Evolutionary conservation across 768 basidiomycete species (phyloP).

Genomic region (Pholiota microspora): DNA sequence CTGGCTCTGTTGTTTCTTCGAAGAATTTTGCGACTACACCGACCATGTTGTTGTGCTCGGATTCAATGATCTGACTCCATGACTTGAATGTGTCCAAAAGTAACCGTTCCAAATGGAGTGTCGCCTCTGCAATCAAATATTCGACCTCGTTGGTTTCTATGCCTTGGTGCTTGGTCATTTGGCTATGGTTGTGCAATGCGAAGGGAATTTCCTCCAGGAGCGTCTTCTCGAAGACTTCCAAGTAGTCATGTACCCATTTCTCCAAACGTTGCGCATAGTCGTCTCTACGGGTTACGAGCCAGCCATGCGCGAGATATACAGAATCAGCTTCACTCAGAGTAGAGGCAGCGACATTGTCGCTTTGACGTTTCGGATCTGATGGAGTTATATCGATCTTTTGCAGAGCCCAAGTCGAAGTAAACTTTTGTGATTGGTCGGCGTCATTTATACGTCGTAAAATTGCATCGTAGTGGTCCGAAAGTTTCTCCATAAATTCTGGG

Average conservation of each 20-base stretch:
- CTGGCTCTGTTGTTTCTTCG: neutral
- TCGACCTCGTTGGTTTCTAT: neutral
- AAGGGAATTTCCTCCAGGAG: neutral
- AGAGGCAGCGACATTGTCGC: neutral
- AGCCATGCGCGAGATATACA: neutral
- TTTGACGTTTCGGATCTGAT: neutral
- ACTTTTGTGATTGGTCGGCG: neutral
- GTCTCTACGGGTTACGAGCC: neutral
- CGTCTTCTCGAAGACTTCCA: neutral
- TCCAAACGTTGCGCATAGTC: neutral
- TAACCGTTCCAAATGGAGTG: neutral
- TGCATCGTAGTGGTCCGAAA: constrained; percentile 5
- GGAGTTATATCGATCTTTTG: neutral
- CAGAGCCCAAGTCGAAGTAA: neutral
- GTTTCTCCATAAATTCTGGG: constrained; percentile 4
- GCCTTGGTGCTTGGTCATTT: neutral
- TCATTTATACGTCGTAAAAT: neutral
- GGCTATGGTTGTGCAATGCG: neutral
- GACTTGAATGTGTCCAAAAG: neutral
- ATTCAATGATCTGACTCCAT: neutral
- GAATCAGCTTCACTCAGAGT: neutral
- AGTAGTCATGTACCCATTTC: neutral
- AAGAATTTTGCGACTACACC: neutral
- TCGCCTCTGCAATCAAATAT: neutral
- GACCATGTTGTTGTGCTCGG: neutral